These are phyloP conservation scores for Macrolepiota fuliginosa DNA, from an alignment of 768 basidiomycete genomes.

Conservation along the genomic window DNA sequence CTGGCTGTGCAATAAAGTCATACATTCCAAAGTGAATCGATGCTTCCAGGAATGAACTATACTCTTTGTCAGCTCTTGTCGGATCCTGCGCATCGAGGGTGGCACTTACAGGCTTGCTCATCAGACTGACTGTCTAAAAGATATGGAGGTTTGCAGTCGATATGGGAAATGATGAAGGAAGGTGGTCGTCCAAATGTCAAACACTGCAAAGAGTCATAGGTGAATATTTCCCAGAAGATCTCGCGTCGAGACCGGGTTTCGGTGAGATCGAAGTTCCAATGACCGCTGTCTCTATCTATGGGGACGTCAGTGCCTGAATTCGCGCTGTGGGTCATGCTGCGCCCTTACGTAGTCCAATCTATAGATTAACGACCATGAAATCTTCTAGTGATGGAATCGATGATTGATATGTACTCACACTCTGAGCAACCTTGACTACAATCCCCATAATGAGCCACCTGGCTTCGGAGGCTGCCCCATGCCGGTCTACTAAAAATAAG, in stretches of 20 bases:
- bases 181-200: conserved; percentile 69
- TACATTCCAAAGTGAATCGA: conserved; percentile 63
- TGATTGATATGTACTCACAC: conserved; percentile 40
- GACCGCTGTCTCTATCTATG: conserved; percentile 69
- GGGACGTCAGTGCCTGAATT: neutral
- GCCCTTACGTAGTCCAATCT: conserved; percentile 70
- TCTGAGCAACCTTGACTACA: conserved; percentile 69
- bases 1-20: conserved; percentile 65
- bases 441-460: conserved; percentile 70
- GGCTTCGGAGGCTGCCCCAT: conserved; percentile 60
- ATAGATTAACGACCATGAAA: conserved; percentile 6
- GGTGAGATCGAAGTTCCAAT: conserved; percentile 56
- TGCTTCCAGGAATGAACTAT: conserved; percentile 72
- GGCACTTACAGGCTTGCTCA: conserved; percentile 54
- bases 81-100: neutral
- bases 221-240: conserved; percentile 68
- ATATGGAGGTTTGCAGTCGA: conserved; percentile 64
- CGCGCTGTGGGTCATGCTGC: neutral
- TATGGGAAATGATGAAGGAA: conserved; percentile 59
- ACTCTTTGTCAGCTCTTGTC: neutral
- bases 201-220: conserved; percentile 57
- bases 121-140: conserved; percentile 38
- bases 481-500: conserved; percentile 64
- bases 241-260: conserved; percentile 63
- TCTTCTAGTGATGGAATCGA: conserved; percentile 1